Conservation (phyloP, 176 grass and related monocot species). For the Eragrostis curvula region DNA sequence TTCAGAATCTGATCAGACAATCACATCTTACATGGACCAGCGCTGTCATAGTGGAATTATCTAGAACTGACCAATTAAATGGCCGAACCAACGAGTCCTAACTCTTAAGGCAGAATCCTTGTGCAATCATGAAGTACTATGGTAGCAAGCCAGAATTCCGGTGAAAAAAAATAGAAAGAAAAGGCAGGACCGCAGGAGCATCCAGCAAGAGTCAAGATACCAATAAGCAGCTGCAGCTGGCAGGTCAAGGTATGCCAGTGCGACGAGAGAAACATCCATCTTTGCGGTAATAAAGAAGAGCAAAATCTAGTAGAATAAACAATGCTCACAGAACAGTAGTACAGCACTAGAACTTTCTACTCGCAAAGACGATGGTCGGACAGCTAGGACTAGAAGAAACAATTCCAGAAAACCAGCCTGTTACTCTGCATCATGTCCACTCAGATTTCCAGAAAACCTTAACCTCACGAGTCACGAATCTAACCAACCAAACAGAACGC, state of each 20-base stretch:
- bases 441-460: conserved; percentile 8
- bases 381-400: conserved; percentile 40
- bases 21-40: not conserved
- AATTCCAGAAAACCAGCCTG: conserved; percentile 32
- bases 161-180: not conserved
- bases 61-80: not conserved
- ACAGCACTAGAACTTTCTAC: not conserved
- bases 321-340: not conserved
- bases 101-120: not conserved
- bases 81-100: not conserved
- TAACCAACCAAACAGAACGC: not conserved
- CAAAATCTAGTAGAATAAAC: conserved; percentile 10
- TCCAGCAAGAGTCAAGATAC: conserved; percentile 24
- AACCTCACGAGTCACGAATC: not conserved
- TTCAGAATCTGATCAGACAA: not conserved
- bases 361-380: conserved; percentile 1
- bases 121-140: not conserved
- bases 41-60: not conserved
- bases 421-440: conserved; percentile 10
- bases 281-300: not conserved
- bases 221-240: conserved; percentile 26
- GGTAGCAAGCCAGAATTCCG: not conserved
- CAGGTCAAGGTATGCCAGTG: not conserved
- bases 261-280: conserved; percentile 7
- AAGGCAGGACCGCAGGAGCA: not conserved